phyloP scores from a whole-genome alignment of 148 eudicot species.

The Silene uniflora region DNA sequence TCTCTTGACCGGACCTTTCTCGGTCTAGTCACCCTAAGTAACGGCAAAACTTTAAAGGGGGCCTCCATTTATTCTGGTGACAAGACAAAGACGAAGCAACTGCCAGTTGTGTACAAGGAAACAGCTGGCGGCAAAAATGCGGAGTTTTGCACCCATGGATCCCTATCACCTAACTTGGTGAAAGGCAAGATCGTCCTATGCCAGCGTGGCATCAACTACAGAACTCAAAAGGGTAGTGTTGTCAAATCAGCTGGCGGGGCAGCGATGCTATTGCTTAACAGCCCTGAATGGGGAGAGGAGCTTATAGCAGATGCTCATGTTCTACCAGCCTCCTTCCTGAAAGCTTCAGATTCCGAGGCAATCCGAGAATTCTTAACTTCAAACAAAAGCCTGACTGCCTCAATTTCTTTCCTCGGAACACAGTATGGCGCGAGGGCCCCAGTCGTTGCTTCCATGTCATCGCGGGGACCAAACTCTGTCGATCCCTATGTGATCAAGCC shows the following conservation, averaged over 20 bases:
- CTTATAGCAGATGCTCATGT: slow-evolving; percentile 59
- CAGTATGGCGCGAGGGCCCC: slow-evolving; percentile 49
- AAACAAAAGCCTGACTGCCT: slow-evolving; percentile 36
- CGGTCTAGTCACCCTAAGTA: slow-evolving; percentile 39
- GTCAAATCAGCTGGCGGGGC: slow-evolving; percentile 66
- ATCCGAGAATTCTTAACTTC: slow-evolving; percentile 23
- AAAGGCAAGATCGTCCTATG: slow-evolving; percentile 62
- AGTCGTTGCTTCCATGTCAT: slow-evolving; percentile 60
- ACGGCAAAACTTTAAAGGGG: slow-evolving; percentile 38
- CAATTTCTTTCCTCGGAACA: slow-evolving; percentile 45
- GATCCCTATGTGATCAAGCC: slow-evolving; percentile 63
- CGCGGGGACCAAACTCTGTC: slow-evolving; percentile 58
- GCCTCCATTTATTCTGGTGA: slow-evolving; percentile 37
- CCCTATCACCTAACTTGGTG: slow-evolving; percentile 36
- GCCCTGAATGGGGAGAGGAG: slow-evolving; percentile 46
- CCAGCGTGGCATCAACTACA: slow-evolving; percentile 45
- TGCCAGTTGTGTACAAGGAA: slow-evolving; percentile 43
- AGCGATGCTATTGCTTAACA: slow-evolving; percentile 60
- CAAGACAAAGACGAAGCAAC: slow-evolving; percentile 27
- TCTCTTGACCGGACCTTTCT: slow-evolving; percentile 47
- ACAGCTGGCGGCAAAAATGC: slow-evolving; percentile 46
- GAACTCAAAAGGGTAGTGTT: slow-evolving; percentile 47
- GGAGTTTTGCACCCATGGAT: slow-evolving; percentile 38
- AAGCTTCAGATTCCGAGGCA: slow-evolving; percentile 40
- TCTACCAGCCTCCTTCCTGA: slow-evolving; percentile 52